These are phyloP conservation scores for Acanthamoeba royreba DNA, from an alignment of 208 protist genomes.

Conservation along the genomic window DNA sequence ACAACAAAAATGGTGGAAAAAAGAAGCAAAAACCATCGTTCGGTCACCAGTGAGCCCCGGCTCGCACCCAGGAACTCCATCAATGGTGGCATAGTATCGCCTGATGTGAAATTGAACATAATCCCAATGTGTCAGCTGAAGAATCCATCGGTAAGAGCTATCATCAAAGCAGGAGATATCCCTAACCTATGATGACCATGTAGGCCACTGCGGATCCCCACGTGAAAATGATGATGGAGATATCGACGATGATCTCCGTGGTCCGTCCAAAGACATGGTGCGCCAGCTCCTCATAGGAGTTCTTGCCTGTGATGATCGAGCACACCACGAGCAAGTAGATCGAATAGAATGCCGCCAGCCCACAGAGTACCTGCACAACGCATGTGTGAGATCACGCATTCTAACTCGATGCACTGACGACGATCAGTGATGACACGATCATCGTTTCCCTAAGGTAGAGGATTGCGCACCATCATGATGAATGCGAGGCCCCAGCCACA, in stretches of 20 bases:
- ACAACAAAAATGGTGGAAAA: constrained; percentile 26
- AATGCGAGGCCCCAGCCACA: neutral
- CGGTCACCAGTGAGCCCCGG: neutral
- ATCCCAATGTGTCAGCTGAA: neutral
- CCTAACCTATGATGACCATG: constrained; percentile 47
- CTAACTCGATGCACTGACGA: too few relatives aligned
- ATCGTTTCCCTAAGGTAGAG: too few relatives aligned
- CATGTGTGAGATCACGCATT: too few relatives aligned
- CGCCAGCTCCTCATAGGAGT: constrained; percentile 3
- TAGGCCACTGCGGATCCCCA: constrained; percentile 30
- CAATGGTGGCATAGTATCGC: constrained; percentile 9
- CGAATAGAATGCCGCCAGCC: constrained; percentile 28
- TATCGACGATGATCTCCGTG: neutral
- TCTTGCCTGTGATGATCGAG: neutral
- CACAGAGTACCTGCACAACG: neutral
- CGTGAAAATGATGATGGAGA: constrained; percentile 40
- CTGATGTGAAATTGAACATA: too few relatives aligned
- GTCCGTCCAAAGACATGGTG: neutral
- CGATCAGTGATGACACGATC: too few relatives aligned
- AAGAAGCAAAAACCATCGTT: constrained; percentile 16
- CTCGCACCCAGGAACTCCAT: neutral
- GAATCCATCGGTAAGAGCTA: neutral
- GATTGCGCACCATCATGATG: neutral
- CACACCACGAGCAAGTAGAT: constrained; percentile 11
- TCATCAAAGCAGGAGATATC: neutral